Base-by-base conservation (phyloP, 1,284 basidiomycete genomes). In the Austroboletus novae-zelandiae region DNA sequence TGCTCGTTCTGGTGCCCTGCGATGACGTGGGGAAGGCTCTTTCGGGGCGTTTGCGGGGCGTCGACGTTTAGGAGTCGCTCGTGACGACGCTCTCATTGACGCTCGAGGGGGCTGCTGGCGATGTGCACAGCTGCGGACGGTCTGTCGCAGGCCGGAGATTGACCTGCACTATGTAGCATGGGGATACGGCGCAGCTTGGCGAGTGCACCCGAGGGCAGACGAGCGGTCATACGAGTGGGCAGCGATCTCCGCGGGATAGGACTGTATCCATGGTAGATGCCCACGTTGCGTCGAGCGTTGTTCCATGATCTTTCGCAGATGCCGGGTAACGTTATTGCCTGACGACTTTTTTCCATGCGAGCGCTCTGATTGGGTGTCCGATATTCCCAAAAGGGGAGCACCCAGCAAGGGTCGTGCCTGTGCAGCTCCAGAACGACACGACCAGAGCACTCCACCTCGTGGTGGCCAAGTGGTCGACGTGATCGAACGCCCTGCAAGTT, bases 201-300 rank as follows among this genome's bases (percentile, higher is more conserved):
- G 39, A 51, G 37, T 53, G 51, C 50, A 45, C 30, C 62, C 58
- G 50, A 34, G 40, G 17, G 20, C 27, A 43, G 25, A 9, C 41
- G 31, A 55, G 20, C 40, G 42, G 40, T 43, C 25, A 58, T 47
- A 47, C 43, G 49, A 50, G 43, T 32, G 20, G 47, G 25, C 41
- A 60, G 45, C 48, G 60, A 61, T 61, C 62, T 68, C 62, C 62
- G 62, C 62, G 62, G 62, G 64, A 65, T 56, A 57, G 25, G 36
- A 34, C 47, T 30, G 62, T 67, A 61, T 66, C 65, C 60, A 62
- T 67, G 65, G 50, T 42, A 64, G 61, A 53, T 25, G 18, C 52
- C 52, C 64, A 65, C 62, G 61, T 63, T 63, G 56, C 49, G 36
- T 63, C 47, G 58, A 56, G 42, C 51, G 48, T 58, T 49, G 43